Base-by-base conservation (phyloP, 352 stramenopile species). In the Elongisporangium undulatum region DNA sequence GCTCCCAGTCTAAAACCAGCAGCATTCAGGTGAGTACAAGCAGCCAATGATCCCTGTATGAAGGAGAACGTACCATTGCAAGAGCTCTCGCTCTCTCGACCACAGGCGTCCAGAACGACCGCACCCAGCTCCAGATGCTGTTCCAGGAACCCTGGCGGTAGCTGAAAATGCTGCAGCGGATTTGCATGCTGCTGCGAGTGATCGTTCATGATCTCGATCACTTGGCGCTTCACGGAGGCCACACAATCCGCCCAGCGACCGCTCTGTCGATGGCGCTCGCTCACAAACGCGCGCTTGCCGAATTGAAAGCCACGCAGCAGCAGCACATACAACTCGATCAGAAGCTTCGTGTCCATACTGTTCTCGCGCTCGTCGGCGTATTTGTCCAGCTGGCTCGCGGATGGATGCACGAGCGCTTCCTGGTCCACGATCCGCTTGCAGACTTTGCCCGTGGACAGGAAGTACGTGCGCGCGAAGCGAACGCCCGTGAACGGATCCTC, bases 401-500 rank as follows among this genome's bases (percentile, higher is more conserved):
- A 20, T 9, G 66, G 58, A 23, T 75, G 64, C 10, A 90, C 75
- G 4, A 90, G 62, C 10, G 81, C 79, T n/a, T 92, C 79, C 49
- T 85, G 67, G 49, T 90, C 79, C 6, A 90, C 67, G 15, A 90
- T 55, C 53, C 63, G 71, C 39, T 60, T 61, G 34, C 75, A 84
- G 19, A 74, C 52, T 55, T 77, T 84, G 2, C 79, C 81, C 3
- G 79, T 86, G 0, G 77, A 78, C 0, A 90, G 38, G 56, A 93
- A 91, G 55, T 91, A 91, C 15, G 81, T 89, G 16, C 81, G 74
- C 7, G 66, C 66, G 29, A 89, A 76, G 4, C 79, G 76, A 20
- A 89, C 71, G 17, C 83, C 83, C 17, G 71, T 86, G 51, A 91
- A 87, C 21, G 81, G 81, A 56, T 93, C 83, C 56, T 93, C 83